These are phyloP conservation scores for Amoeboradix gromovi DNA, from an alignment of 371 early-diverging fungal genomes.

Conservation along the genomic window DNA sequence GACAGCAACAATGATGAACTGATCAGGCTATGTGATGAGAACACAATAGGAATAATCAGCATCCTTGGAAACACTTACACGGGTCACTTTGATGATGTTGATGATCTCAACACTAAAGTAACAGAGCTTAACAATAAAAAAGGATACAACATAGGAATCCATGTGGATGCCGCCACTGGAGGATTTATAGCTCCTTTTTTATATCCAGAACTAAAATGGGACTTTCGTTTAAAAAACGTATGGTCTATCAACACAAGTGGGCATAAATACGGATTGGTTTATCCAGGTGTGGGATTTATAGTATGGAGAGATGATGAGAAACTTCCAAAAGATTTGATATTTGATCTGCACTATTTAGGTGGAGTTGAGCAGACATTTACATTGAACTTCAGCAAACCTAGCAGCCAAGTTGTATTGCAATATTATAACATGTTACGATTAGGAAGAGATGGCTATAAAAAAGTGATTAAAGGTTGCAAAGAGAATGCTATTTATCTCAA, in stretches of 20 bases:
- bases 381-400: slow-evolving; percentile 34
- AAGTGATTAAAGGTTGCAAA: slow-evolving; percentile 19
- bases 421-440: slow-evolving; percentile 42
- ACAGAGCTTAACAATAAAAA: slow-evolving; percentile 20
- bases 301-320: slow-evolving; percentile 26
- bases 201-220: slow-evolving; percentile 34
- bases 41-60: slow-evolving; percentile 37
- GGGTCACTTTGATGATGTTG: slow-evolving; percentile 43
- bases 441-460: slow-evolving; percentile 26
- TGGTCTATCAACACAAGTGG: slow-evolving; percentile 13
- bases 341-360: slow-evolving; percentile 25
- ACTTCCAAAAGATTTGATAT: slow-evolving; percentile 31
- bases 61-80: slow-evolving; percentile 48
- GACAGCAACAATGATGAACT: slow-evolving; percentile 22
- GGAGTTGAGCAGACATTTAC: slow-evolving; percentile 23
- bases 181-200: slow-evolving; percentile 49
- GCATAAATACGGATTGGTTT: slow-evolving; percentile 45
- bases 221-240: slow-evolving; percentile 15
- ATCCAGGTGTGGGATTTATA: slow-evolving; percentile 20
- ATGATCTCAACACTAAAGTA: slow-evolving; percentile 23
- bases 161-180: slow-evolving; percentile 37
- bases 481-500: slow-evolving; percentile 23
- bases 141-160: slow-evolving; percentile 28
- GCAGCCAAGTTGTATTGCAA: slow-evolving; percentile 32
- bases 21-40: slow-evolving; percentile 28